Evolutionary conservation across 208 protist genomes (phyloP).

Genomic region (Crithidia fasciculata): DNA sequence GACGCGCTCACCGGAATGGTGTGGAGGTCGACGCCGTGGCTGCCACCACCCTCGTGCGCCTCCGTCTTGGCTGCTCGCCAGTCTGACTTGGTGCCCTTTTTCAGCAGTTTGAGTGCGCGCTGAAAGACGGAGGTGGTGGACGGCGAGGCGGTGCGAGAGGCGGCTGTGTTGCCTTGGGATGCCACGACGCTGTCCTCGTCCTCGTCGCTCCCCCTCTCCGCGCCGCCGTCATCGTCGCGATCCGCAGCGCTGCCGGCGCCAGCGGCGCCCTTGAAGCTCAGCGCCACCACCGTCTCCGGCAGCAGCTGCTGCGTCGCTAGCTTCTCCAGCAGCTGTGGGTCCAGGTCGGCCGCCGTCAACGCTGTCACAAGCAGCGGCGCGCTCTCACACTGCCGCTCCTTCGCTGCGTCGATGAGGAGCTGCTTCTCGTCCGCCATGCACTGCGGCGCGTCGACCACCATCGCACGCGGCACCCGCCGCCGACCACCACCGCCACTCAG

Average conservation of each 20-base stretch:
- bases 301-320: slow-evolving; percentile 24
- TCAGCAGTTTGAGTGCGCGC: slow-evolving; percentile 22
- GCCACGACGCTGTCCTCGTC: too few relatives aligned
- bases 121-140: slow-evolving; percentile 5
- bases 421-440: slow-evolving; percentile 40
- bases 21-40: slow-evolving; percentile 18
- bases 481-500: not conserved
- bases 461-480: slow-evolving; percentile 18
- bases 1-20: slow-evolving; percentile 33
- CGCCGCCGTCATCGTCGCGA: too few relatives aligned
- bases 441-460: slow-evolving; percentile 17
- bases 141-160: not conserved
- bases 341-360: slow-evolving; percentile 14
- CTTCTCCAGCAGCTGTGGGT: slow-evolving; percentile 8
- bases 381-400: slow-evolving; percentile 29
- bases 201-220: too few relatives aligned
- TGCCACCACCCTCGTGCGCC: not conserved
- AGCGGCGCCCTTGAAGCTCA: not conserved
- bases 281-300: slow-evolving; percentile 32
- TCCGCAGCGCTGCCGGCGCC: too few relatives aligned
- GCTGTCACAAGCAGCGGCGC: slow-evolving; percentile 66
- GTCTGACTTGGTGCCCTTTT: not conserved
- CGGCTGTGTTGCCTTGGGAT: not conserved
- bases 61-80: slow-evolving; percentile 5
- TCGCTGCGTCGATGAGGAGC: slow-evolving; percentile 39